A percentile compares a stretch with the other conserved stretches of the same genome.
Conservation (phyloP, 139 green algal genomes). For the Chlorella sorokiniana region DNA sequence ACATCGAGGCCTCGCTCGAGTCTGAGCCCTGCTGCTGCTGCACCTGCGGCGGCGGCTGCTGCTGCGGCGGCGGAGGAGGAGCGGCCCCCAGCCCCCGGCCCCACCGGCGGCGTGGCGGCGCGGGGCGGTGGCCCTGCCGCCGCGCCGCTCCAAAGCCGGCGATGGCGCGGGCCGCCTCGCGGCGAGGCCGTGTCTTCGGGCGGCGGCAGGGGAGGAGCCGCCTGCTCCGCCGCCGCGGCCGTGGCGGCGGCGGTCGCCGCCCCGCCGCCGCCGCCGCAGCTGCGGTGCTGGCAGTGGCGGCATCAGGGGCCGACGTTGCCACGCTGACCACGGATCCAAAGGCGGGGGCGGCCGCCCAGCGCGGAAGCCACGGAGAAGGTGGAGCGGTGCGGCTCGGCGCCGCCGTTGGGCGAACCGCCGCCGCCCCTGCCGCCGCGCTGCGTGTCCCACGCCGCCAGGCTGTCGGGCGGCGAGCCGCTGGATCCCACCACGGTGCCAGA, state of each 20-base stretch:
- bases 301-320: neutral
- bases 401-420: neutral
- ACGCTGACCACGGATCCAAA: neutral
- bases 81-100: neutral
- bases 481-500: too few relatives aligned
- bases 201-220: too few relatives aligned
- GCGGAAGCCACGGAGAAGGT: neutral
- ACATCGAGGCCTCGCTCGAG: too few relatives aligned
- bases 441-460: neutral
- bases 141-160: slow-evolving; percentile 23
- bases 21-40: slow-evolving; percentile 9
- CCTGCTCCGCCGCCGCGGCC: too few relatives aligned
- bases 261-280: too few relatives aligned
- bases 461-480: too few relatives aligned
- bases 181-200: too few relatives aligned
- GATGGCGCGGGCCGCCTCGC: too few relatives aligned
- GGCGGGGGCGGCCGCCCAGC: neutral
- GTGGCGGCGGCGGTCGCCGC: too few relatives aligned
- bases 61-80: neutral
- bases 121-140: neutral
- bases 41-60: neutral
- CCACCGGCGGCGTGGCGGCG: neutral
- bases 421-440: neutral
- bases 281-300: neutral
- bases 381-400: neutral